Conservation (phyloP, 345 rosid genomes). For the Camelina sativa region DNA sequence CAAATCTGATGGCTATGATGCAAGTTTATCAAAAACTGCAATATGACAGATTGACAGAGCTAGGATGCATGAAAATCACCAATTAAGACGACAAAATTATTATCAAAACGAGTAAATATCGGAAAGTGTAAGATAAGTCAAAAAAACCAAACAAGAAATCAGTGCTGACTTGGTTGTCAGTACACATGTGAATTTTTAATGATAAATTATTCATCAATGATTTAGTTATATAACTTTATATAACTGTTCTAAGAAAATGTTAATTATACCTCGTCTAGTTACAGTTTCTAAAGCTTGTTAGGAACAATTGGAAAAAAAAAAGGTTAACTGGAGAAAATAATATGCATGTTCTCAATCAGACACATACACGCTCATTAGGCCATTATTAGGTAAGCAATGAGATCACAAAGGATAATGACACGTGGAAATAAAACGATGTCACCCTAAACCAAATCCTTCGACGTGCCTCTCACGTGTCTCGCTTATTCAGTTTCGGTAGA, state of each 20-base stretch:
- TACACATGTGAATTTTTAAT: not conserved
- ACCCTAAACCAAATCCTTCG: not conserved
- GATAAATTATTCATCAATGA: not conserved
- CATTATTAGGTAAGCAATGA: constrained; percentile 36
- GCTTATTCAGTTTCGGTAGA: not conserved
- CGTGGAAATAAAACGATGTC: constrained; percentile 2
- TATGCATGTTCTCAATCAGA: not conserved
- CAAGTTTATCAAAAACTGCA: not conserved
- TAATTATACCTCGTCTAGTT: not conserved
- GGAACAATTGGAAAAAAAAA: not conserved
- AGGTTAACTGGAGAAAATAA: not conserved
- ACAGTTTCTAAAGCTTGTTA: not conserved
- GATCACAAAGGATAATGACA: constrained; percentile 25
- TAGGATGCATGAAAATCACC: not conserved
- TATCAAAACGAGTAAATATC: not conserved
- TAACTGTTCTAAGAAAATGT: not conserved
- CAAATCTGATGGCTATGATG: not conserved
- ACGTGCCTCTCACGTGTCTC: constrained; percentile 27
- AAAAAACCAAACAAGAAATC: not conserved
- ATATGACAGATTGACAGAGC: not conserved
- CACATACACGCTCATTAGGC: constrained; percentile 17
- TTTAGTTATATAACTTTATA: not conserved
- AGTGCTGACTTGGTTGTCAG: not conserved
- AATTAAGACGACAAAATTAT: not conserved
- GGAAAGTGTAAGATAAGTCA: not conserved